A percentile compares a stretch with the other conserved stretches of the same genome.
Evolutionary conservation across 331 rosid genomes (phyloP).

Genomic region (Dryas integrifolia): DNA sequence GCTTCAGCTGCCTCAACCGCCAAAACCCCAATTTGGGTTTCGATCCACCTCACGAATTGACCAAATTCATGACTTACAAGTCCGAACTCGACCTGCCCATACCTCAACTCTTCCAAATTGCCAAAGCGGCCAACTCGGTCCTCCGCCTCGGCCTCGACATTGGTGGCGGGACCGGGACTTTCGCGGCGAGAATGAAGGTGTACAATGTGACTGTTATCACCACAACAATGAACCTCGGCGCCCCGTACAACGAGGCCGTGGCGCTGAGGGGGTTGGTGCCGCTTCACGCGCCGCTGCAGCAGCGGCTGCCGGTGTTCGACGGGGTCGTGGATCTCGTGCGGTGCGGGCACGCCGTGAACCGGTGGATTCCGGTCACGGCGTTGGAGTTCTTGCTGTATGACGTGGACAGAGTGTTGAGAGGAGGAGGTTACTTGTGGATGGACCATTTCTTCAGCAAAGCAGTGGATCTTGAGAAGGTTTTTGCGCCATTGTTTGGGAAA

Average conservation of each 20-base stretch:
- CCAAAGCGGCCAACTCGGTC: conserved; percentile 52
- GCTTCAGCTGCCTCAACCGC: conserved; percentile 58
- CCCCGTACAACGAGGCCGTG: conserved; percentile 75
- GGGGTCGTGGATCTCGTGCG: conserved; percentile 86
- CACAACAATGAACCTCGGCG: conserved; percentile 75
- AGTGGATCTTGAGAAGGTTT: conserved; percentile 70
- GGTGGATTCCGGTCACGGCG: conserved; percentile 81
- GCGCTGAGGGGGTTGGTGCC: conserved; percentile 85
- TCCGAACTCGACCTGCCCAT: conserved; percentile 80
- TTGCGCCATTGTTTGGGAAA: conserved; percentile 71
- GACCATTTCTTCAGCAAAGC: conserved; percentile 85
- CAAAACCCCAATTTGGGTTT: conserved; percentile 65
- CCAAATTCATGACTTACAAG: conserved; percentile 41
- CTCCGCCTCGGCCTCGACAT: conserved; percentile 76
- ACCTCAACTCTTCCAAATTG: conserved; percentile 68
- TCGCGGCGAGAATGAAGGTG: conserved; percentile 79
- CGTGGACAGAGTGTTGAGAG: conserved; percentile 76
- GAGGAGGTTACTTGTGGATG: conserved; percentile 90
- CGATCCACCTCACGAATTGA: conserved; percentile 35
- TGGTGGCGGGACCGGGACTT: conserved; percentile 87
- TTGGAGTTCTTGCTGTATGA: conserved; percentile 82
- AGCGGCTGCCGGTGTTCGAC: conserved; percentile 78
- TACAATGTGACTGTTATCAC: conserved; percentile 79
- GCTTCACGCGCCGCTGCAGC: conserved; percentile 88
- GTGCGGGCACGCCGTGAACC: conserved; percentile 86